These are phyloP conservation scores for Zymoseptoria crescenta DNA, from an alignment of 2,329 filamentous ascomycete species.

Conservation along the genomic window DNA sequence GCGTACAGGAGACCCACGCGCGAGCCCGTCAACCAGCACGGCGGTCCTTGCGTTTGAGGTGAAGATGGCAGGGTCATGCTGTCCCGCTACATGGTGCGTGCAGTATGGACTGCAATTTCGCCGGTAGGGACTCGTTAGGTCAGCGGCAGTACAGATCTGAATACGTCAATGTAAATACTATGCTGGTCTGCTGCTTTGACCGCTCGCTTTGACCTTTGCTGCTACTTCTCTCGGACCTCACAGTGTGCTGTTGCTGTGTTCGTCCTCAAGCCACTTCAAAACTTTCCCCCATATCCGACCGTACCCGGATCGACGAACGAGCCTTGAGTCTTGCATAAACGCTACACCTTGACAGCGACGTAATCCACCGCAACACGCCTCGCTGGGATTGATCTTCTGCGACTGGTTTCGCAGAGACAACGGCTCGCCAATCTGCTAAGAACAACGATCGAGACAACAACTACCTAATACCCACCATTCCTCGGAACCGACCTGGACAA, in stretches of 20 bases:
- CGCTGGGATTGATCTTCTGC: background rate
- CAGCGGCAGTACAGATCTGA: slow-evolving; percentile 12
- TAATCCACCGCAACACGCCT: background rate
- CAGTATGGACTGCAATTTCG: slow-evolving; percentile 20
- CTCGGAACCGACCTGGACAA: background rate
- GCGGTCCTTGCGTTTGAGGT: slow-evolving; percentile 12
- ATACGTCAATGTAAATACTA: slow-evolving; percentile 14
- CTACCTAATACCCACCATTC: background rate
- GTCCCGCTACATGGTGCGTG: slow-evolving; percentile 13
- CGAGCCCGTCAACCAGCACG: background rate
- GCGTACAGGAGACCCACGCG: slow-evolving; percentile 6
- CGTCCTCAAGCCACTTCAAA: background rate
- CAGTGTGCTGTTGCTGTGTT: background rate
- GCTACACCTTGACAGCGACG: background rate
- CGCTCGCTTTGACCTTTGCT: slow-evolving; percentile 10
- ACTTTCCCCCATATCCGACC: background rate
- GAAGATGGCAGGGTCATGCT: slow-evolving; percentile 15
- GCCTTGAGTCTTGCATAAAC: background rate
- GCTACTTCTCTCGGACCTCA: slow-evolving; percentile 14
- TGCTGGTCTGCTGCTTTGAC: slow-evolving; percentile 7
- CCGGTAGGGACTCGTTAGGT: slow-evolving; percentile 2
- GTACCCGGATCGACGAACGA: slow-evolving; percentile 1
- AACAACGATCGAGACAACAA: background rate
- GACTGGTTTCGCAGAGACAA: background rate
- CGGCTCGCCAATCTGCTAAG: too few species aligned